These are phyloP conservation scores for Candida michaelii DNA, from an alignment of 805 yeast species.

Conservation along the genomic window DNA sequence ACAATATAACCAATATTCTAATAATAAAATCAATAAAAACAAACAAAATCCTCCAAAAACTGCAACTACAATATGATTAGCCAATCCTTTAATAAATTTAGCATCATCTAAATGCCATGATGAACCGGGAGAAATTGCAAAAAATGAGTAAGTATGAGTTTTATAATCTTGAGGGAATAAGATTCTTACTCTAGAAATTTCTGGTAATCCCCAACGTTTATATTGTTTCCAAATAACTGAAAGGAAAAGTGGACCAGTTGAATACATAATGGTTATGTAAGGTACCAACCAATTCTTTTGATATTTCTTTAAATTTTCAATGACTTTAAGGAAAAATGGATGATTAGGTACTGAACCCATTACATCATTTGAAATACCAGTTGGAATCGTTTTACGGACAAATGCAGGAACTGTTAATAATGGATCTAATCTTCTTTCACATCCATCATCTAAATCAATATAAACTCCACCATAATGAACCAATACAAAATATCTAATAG, in stretches of 20 bases:
- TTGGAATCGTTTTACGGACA: constrained; percentile 83
- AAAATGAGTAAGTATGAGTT: constrained; percentile 59
- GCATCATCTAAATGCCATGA: constrained; percentile 95
- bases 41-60: constrained; percentile 68
- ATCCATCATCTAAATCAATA: constrained; percentile 88
- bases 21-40: constrained; percentile 40
- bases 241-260: constrained; percentile 88
- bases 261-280: constrained; percentile 86
- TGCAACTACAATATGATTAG: constrained; percentile 70
- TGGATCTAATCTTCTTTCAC: constrained; percentile 77
- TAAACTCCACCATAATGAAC: constrained; percentile 87
- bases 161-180: constrained; percentile 75
- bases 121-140: constrained; percentile 76
- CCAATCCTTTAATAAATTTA: constrained; percentile 67
- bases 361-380: constrained; percentile 90
- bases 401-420: constrained; percentile 79
- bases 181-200: constrained; percentile 63
- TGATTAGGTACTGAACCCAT: constrained; percentile 88
- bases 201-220: constrained; percentile 75
- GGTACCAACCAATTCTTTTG: constrained; percentile 77
- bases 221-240: constrained; percentile 87
- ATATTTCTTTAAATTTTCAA: constrained; percentile 62
- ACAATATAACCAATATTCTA: constrained; percentile 40
- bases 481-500: constrained; percentile 81
- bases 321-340: constrained; percentile 74